These are phyloP conservation scores for Quercus dentata DNA, from an alignment of 306 rosid genomes.

Conservation along the genomic window DNA sequence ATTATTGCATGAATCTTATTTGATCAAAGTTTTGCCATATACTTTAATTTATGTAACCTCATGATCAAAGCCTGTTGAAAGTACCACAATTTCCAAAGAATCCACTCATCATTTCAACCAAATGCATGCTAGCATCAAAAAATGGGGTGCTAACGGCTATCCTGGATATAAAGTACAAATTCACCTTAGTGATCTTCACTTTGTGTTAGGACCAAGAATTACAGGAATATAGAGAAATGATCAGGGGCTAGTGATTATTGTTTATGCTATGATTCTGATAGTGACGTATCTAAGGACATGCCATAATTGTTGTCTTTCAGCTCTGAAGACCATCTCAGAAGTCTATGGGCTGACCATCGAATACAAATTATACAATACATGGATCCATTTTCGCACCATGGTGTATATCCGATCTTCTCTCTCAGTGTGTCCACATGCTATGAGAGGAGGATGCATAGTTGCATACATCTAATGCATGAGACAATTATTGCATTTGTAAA, in stretches of 20 bases:
- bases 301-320: conserved; percentile 15
- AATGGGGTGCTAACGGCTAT: neutral
- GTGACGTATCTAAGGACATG: too few species aligned
- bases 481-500: too few species aligned
- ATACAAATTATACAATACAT: too few species aligned
- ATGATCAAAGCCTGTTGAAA: conserved; percentile 14
- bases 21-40: neutral
- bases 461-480: too few species aligned
- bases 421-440: too few species aligned
- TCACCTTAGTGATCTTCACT: neutral
- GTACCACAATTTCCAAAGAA: conserved; percentile 2
- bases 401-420: too few species aligned
- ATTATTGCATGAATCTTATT: neutral
- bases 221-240: too few species aligned
- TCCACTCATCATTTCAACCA: neutral
- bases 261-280: conserved; percentile 5
- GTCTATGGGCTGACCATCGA: neutral
- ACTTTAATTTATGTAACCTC: neutral
- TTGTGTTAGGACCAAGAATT: too few species aligned
- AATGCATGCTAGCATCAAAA: neutral
- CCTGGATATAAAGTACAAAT: neutral
- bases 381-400: too few species aligned
- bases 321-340: conserved; percentile 4
- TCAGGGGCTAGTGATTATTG: neutral
- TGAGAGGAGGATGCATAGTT: too few species aligned